Percentiles rank a stretch among this genome's conserved stretches.
Conservation (phyloP, 441 rosid genomes). For the Biscutella laevigata region DNA sequence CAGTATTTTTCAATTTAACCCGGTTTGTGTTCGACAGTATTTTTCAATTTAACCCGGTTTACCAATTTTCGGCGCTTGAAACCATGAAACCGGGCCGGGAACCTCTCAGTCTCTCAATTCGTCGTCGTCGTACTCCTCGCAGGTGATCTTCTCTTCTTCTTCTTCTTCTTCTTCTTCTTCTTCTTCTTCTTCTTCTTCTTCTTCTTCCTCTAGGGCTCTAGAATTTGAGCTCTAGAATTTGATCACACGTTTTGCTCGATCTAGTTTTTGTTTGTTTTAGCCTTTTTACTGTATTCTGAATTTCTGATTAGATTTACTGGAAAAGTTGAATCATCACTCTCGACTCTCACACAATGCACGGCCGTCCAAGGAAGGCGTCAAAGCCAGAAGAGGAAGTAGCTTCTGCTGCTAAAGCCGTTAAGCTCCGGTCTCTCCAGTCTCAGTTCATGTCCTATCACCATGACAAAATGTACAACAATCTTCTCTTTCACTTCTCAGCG, state of each 20-base stretch:
- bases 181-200: not conserved
- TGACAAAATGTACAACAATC: slow-evolving; percentile 35
- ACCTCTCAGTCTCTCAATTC: not conserved
- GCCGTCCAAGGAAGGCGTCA: slow-evolving; percentile 61
- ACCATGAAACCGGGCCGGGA: not conserved
- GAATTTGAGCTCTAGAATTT: too few species aligned
- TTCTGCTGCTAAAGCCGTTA: slow-evolving; percentile 55
- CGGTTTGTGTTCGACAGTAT: not conserved
- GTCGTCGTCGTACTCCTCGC: too few species aligned
- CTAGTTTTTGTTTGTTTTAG: not conserved
- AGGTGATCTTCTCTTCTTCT: slow-evolving; percentile 10
- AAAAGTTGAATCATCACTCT: not conserved
- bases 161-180: not conserved
- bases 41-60: not conserved
- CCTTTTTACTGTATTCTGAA: not conserved
- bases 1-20: not conserved
- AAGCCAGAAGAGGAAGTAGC: slow-evolving; percentile 57
- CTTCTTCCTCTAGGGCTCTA: too few species aligned
- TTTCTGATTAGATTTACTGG: not conserved
- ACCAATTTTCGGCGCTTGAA: not conserved
- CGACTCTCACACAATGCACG: slow-evolving; percentile 50
- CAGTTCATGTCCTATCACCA: slow-evolving; percentile 56
- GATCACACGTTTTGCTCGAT: not conserved
- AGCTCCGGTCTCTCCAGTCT: slow-evolving; percentile 57
- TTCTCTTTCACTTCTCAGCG: not conserved